Evolutionary conservation across 441 rosid genomes (phyloP).

Genomic region (Aquilaria agallochum): DNA sequence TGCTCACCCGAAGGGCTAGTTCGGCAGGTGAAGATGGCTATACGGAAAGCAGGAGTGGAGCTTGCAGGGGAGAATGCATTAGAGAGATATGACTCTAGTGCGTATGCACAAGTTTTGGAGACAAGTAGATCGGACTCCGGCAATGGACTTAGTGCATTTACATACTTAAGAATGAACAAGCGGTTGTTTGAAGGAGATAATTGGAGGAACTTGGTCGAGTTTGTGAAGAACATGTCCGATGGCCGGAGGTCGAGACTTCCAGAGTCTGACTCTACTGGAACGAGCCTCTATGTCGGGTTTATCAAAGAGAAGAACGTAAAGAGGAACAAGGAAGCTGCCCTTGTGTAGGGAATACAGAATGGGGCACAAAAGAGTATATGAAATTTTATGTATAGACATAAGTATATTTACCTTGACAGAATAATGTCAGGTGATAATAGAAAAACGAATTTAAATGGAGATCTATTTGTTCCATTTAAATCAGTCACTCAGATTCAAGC

Average conservation of each 20-base stretch:
- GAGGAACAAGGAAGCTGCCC: slow-evolving; percentile 43
- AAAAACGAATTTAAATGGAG: no score
- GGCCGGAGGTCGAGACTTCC: slow-evolving; percentile 52
- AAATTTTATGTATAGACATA: slow-evolving; percentile 11
- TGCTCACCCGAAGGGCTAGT: slow-evolving; percentile 93
- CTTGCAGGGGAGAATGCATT: slow-evolving; percentile 94
- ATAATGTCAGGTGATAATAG: no score
- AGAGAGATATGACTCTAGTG: slow-evolving; percentile 73
- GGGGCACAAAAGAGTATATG: no score
- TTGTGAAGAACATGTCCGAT: slow-evolving; percentile 77
- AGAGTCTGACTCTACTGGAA: slow-evolving; percentile 44
- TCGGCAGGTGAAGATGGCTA: slow-evolving; percentile 65
- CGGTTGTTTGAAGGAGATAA: slow-evolving; percentile 71
- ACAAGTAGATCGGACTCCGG: slow-evolving; percentile 77
- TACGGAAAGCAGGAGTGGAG: slow-evolving; percentile 48
- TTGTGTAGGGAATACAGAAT: slow-evolving; percentile 23
- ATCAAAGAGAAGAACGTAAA: slow-evolving; percentile 32
- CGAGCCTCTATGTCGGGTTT: slow-evolving; percentile 61
- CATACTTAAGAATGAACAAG: slow-evolving; percentile 77
- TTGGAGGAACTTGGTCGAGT: slow-evolving; percentile 77
- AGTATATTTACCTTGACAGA: not conserved
- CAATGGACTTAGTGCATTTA: slow-evolving; percentile 74
- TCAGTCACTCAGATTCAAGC: no score
- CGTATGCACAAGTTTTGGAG: slow-evolving; percentile 62
- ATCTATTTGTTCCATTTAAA: no score